phyloP scores from a whole-genome alignment of 371 early-diverging fungal species.

The Mucor indicus region DNA sequence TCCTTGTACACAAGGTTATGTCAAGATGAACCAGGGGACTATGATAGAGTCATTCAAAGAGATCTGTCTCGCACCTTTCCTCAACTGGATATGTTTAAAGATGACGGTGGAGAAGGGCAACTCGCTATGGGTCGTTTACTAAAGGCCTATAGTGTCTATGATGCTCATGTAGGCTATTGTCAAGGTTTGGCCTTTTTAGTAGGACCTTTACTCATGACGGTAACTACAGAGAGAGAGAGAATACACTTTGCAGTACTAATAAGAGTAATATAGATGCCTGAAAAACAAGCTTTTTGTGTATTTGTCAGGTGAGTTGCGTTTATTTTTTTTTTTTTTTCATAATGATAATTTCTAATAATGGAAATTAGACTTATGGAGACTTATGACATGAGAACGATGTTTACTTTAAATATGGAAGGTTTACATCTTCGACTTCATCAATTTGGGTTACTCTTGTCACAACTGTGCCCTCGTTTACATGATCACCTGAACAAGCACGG shows the following conservation, averaged over 20 bases:
- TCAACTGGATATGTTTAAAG: conserved; percentile 76
- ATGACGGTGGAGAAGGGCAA: conserved; percentile 84
- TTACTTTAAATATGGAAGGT: conserved; percentile 75
- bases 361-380: conserved; percentile 67
- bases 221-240: conserved; percentile 17
- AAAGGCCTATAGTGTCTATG: conserved; percentile 87
- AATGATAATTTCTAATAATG: not conserved
- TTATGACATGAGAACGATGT: conserved; percentile 73
- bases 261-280: conserved; percentile 66
- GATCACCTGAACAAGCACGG: conserved; percentile 67
- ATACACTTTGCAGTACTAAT: too few relatives aligned
- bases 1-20: conserved; percentile 78
- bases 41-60: conserved; percentile 83
- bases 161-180: conserved; percentile 91
- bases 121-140: conserved; percentile 75
- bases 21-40: conserved; percentile 69
- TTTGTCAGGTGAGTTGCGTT: conserved; percentile 58
- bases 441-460: conserved; percentile 72
- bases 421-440: conserved; percentile 76
- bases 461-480: conserved; percentile 67
- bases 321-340: not conserved
- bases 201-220: conserved; percentile 85
- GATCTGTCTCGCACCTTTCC: conserved; percentile 93
- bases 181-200: conserved; percentile 93
- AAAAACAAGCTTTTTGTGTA: conserved; percentile 87